Conservation (phyloP, 768 basidiomycete species). For the Phanerochaete sordida region DNA sequence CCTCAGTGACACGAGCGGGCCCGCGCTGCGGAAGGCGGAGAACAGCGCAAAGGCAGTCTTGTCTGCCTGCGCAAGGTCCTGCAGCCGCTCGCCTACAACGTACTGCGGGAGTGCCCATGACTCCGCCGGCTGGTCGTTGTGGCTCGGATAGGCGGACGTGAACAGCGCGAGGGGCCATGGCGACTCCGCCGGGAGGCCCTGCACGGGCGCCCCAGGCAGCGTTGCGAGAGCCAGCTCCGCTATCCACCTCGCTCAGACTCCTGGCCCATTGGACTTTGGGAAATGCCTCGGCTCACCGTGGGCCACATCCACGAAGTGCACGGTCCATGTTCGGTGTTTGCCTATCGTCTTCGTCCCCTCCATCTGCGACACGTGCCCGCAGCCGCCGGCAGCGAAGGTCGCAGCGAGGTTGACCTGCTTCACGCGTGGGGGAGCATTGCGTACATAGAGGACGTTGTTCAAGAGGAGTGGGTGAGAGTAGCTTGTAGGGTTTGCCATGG, state of each 20-base stretch:
- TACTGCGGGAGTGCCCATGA: neutral
- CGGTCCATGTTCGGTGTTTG: too few species aligned
- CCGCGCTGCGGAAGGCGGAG: neutral
- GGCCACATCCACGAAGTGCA: too few species aligned
- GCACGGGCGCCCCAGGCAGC: neutral
- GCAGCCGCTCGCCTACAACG: too few species aligned
- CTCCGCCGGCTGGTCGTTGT: neutral
- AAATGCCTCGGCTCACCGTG: too few species aligned
- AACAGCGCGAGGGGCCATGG: neutral
- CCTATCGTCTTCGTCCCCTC: too few species aligned
- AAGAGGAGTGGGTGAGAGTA: slow-evolving; percentile 2
- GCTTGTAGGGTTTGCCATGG: too few species aligned
- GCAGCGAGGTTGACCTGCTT: neutral
- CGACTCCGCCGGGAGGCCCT: neutral
- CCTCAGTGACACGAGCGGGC: neutral
- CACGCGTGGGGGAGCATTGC: neutral
- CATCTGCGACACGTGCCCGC: neutral
- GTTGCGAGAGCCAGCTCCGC: slow-evolving; percentile 5
- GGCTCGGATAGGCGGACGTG: neutral
- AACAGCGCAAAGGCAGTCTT: neutral
- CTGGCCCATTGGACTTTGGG: too few species aligned
- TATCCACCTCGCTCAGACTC: neutral
- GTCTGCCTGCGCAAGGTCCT: too few species aligned
- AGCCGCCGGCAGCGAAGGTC: neutral
- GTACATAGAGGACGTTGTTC: neutral